Percentiles rank a stretch among this genome's conserved stretches.
Evolutionary conservation across 768 basidiomycete species (phyloP).

Genomic region (Boletus huronensis): DNA sequence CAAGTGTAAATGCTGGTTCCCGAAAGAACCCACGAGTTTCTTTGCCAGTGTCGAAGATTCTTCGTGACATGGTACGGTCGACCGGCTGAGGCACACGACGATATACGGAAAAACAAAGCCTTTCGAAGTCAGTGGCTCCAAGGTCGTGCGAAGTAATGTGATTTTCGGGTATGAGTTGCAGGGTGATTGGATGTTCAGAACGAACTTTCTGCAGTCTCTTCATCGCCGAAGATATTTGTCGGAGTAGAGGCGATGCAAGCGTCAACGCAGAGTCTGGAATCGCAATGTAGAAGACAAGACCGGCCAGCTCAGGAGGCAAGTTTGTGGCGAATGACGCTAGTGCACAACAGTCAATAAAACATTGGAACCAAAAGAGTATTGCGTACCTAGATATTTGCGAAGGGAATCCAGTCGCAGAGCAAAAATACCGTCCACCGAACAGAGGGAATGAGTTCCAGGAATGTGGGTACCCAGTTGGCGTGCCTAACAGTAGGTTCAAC

Average conservation of each 20-base stretch:
- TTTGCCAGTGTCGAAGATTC: slow-evolving; percentile 39
- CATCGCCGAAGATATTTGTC: slow-evolving; percentile 62
- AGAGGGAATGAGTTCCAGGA: slow-evolving; percentile 47
- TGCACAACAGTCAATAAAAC: slow-evolving; percentile 1
- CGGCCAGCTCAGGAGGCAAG: slow-evolving; percentile 36
- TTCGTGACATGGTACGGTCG: slow-evolving; percentile 57
- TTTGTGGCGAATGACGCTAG: slow-evolving; percentile 49
- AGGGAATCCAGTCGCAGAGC: slow-evolving; percentile 67
- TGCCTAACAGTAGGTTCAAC: slow-evolving; percentile 39
- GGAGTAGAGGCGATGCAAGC: slow-evolving; percentile 61
- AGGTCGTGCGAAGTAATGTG: slow-evolving; percentile 40
- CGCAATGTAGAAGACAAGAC: slow-evolving; percentile 66
- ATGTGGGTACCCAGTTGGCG: slow-evolving; percentile 58
- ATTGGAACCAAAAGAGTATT: neutral
- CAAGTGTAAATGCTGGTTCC: slow-evolving; percentile 62
- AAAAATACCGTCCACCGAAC: slow-evolving; percentile 54
- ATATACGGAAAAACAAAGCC: slow-evolving; percentile 65
- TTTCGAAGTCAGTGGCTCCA: slow-evolving; percentile 34
- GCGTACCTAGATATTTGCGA: slow-evolving; percentile 61
- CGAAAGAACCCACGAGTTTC: slow-evolving; percentile 51
- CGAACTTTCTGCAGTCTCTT: slow-evolving; percentile 52
- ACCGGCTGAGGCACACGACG: slow-evolving; percentile 63
- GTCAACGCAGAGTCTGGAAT: slow-evolving; percentile 59
- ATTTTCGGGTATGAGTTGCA: slow-evolving; percentile 74
- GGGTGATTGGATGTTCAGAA: slow-evolving; percentile 48